Evolutionary conservation across 257 asterid genomes (phyloP).

Genomic region (Fraxinus pennsylvanica): DNA sequence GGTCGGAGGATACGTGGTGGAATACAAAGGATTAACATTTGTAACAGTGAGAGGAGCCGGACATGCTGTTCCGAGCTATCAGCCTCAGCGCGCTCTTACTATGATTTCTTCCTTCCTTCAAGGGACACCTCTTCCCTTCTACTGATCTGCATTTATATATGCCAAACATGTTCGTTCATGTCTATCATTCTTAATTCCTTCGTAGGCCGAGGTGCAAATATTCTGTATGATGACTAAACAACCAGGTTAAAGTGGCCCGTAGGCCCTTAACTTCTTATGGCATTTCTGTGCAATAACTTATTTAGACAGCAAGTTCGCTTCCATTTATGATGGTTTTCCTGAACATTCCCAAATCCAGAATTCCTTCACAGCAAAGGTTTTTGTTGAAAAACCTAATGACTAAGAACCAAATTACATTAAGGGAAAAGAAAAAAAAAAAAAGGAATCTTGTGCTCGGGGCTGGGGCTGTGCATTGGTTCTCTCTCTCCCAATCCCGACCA

Average conservation of each 20-base stretch:
- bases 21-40: slow-evolving; percentile 36
- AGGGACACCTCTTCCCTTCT: slow-evolving; percentile 34
- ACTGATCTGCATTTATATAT: neutral
- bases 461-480: too few relatives aligned
- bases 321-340: neutral
- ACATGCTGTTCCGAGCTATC: slow-evolving; percentile 37
- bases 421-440: too few relatives aligned
- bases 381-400: too few relatives aligned
- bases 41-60: slow-evolving; percentile 46
- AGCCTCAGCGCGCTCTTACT: slow-evolving; percentile 39
- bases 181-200: neutral
- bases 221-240: too few relatives aligned
- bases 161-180: neutral
- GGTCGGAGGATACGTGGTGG: slow-evolving; percentile 45
- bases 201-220: too few relatives aligned
- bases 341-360: neutral
- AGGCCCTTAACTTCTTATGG: too few relatives aligned
- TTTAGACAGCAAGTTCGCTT: neutral
- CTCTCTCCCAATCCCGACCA: too few relatives aligned
- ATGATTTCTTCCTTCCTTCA: slow-evolving; percentile 34
- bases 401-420: too few relatives aligned
- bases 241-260: too few relatives aligned
- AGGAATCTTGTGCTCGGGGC: too few relatives aligned
- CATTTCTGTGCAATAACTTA: too few relatives aligned
- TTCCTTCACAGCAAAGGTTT: too few relatives aligned